Evolutionary conservation across 345 rosid genomes (phyloP), one percentile per base, ranked within the genome.

Genomic region (Hypericum perforatum): DNA sequence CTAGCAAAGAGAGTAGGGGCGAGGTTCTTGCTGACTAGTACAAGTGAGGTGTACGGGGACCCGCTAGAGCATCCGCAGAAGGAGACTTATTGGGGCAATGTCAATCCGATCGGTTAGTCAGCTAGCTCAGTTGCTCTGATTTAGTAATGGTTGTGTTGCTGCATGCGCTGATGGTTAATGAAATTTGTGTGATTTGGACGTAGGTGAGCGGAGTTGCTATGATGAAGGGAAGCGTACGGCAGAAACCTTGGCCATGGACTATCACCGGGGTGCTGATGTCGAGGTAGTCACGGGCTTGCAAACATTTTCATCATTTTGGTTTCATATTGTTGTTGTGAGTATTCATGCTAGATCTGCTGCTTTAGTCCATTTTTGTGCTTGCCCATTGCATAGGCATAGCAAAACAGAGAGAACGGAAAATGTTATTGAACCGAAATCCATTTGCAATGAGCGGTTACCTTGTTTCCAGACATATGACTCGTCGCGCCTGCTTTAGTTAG

Each of bases 11-110:
- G 95, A 49, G 79, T 87, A 7, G 86, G 89, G 32, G 95, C 95
- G 0, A 73, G 95, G 12, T 86, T 86, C 75, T 60, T 86, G 53
- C 66, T 86, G 9, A 86, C 95, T n/a, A 86, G 95, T 66, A 86
- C 92, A n/a, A 86, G 95, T 53, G 95, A 86, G 66, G 92, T 86
- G n/a, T 86, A 84, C 37, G 95, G 95, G 9, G 95, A 87, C 64
- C 92, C 92, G 49, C 67, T 87, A 1, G 86, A 86, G 69, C 92
- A 86, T 52, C 95, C 95, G 11, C 95, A 86, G 68, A 76, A 67
- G 6, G 92, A 86, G 77, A 81, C 89, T 54, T 86, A 86, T 67
- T 86, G 92, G 92, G 95, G 92, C 32, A 86, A 86, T 50, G 95
- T 81, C 67, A 86, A 86, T 53, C 95, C 95, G 44, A 86, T 86